Conservation (phyloP, 768 basidiomycete genomes). For the Mycena galericulata region DNA sequence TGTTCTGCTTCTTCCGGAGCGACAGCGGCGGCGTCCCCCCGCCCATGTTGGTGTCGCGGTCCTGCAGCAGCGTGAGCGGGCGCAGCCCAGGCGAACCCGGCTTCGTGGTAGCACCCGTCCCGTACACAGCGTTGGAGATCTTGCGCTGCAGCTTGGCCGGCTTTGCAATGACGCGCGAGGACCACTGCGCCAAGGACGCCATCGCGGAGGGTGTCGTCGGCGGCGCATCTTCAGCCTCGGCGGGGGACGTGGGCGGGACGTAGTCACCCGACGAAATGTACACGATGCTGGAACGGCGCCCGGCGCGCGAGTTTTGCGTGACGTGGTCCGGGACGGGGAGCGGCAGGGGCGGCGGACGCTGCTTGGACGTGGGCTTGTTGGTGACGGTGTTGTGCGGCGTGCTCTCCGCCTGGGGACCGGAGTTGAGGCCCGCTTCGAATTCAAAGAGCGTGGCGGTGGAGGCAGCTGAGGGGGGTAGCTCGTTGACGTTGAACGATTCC, state of each 20-base stretch:
- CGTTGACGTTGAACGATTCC: conserved; percentile 46
- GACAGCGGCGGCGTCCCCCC: conserved; percentile 65
- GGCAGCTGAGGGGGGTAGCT: conserved; percentile 63
- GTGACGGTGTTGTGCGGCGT: conserved; percentile 68
- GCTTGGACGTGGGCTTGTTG: conserved; percentile 46
- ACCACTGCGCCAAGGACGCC: conserved; percentile 58
- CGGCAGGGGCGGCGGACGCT: conserved; percentile 49
- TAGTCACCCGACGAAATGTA: conserved; percentile 73
- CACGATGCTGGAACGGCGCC: conserved; percentile 69
- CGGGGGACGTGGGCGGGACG: conserved; percentile 38
- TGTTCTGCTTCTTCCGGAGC: conserved; percentile 67
- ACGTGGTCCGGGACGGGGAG: conserved; percentile 44
- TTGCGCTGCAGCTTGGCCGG: conserved; percentile 61
- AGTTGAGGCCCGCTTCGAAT: conserved; percentile 55
- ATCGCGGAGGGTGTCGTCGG: conserved; percentile 47
- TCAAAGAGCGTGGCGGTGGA: conserved; percentile 76
- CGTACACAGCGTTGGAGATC: conserved; percentile 44
- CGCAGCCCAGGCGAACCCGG: conserved; percentile 64
- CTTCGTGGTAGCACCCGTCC: conserved; percentile 48
- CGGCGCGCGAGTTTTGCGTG: conserved; percentile 24
- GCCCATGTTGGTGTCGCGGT: conserved; percentile 59
- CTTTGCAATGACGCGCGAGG: conserved; percentile 66
- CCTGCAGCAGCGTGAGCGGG: conserved; percentile 71
- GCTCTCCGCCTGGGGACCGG: conserved; percentile 69
- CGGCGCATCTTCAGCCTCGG: conserved; percentile 35